Evolutionary conservation across 345 rosid species (phyloP), one percentile per base, ranked within the genome.

Genomic region (Streptanthus diversifolius): DNA sequence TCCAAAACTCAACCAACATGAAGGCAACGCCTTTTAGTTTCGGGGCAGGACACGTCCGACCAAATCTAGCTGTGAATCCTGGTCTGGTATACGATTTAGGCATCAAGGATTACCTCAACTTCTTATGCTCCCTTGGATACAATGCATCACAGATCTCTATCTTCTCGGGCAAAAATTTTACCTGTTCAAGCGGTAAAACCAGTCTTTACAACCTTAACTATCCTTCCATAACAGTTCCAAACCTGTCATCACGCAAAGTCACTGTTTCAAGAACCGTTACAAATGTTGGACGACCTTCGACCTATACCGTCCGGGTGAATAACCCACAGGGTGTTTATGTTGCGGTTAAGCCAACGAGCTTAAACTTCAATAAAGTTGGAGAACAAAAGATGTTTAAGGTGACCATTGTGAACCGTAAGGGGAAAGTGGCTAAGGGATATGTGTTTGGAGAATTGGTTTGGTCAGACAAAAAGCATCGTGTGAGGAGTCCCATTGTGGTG

Each of bases 1-100:
- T 87, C 64, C 78, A 76, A 5, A 83, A 84, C 43, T 71, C 81
- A 37, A 72, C 85, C 36, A 32, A 58, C 59, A 15, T 32, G 59
- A 72, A 74, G 63, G 92, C 96, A 51, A 84, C 86, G 8, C 93
- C 97, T 2, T 95, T 95, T 22, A 79, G 80, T 67, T 88, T 78
- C 1, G 97, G 97, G 10, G 86, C 96, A 18, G 99, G 97, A 64
- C 96, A 95, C 60, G 72, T 89, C 11, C 85, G 81, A 54, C 99
- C 99, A 56, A 91, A 90, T 74, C 82, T 63, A 8, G 99, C 96
- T 2, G 68, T 83, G 78, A 85, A 90, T 80, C 97, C 97, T 0
- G 96, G 99, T 22, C 62, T 91, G 40, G 87, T 95, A 32, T 95
- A 89, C 45, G 96, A 91, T 71, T 66, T 81, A 29, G 19, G 70